Base-by-base conservation (phyloP, 2,329 filamentous ascomycete species). In the Microcera coccophila region DNA sequence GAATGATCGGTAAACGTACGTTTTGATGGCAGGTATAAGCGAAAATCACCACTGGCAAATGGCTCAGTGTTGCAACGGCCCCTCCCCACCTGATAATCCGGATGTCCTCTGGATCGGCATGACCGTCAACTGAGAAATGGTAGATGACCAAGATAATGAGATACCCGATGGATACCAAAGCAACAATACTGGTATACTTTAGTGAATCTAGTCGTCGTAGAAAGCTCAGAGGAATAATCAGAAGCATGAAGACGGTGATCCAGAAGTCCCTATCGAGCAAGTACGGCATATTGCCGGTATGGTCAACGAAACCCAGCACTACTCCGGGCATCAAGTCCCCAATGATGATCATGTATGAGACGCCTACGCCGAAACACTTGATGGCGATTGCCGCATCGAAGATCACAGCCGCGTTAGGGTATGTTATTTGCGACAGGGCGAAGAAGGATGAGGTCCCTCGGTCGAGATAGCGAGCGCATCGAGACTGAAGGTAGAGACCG, bases 11-110 rank as follows among this genome's bases (percentile, higher is more conserved):
- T 21, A 19, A 5, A 18, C 80, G 53, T 70, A 93, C 88, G 63
- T 98, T 98, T 61, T 98, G 93, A 66, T 98, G 93, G 64, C 93
- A 98, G 1, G 93, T 98, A 64, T 97, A 98, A n/a, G 91, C 93
- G 73, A 98, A 98, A 2, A 98, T 88, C 43, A 97, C 90, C 40
- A 98, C 90, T 0, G 93, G 93, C 51, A 98, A 81, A 49, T 87
- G 90, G 55, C 88, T 89, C 40, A 98, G 73, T 5, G 86, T 83
- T 26, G 85, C 79, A 9, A 95, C 74, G 3, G 87, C 75, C 7
- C 91, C 88, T 33, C 82, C 84, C 84, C 89, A 95, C 48, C 79
- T 71, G 49, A 96, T 75, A 21, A 89, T 70, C 37, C 86, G 81
- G 46, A 98, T 81, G 9, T 84, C 78, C 11, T 87, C 85, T 40